Evolutionary conservation across 352 stramenopile genomes (phyloP), one percentile per base, ranked within the genome.

Genomic region (Phytopythium oedochilum): DNA sequence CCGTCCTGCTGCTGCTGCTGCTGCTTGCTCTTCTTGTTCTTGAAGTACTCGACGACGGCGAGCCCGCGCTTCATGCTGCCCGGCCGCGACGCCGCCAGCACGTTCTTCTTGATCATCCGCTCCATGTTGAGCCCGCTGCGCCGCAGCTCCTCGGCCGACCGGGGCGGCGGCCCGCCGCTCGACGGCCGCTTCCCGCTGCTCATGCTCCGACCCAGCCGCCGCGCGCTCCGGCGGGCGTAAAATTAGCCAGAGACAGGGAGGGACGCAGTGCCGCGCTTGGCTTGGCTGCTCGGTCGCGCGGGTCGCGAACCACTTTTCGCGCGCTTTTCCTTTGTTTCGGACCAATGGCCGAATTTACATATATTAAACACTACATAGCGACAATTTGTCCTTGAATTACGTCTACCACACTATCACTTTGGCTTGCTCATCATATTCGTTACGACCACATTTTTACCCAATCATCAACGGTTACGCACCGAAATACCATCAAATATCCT

Each of bases 31-130:
- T 81, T 70, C 60, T 88, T 84, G 32, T 79, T 73, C 64, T 88
- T 88, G 56, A 92, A 77, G 46, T 82, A 79, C 62, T 89, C 79
- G 2, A 92, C 65, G 45, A 90, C 80, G 40, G 83, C 77, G 51
- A 83, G 71, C 2, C 75, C 78, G 49, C 79, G 79, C 65, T 92
- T 92, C 57, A 80, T 71, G 59, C 66, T 70, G 20, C 70, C 70
- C 18, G 63, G 70, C 12, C 78, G 73, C 5, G 74, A 73, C 35
- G 67, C 62, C 54, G 60, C 69, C 22, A 80, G 50, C 29, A 90
- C 78, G 60, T 92, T 92, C 55, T 89, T 90, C 64, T 89, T 78
- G 62, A 92, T 87, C 82, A 92, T 92, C 48, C 89, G 89, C 65
- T 92, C 82, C 78, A 90, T 90, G 57, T 88, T 92, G 34, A 89